Conservation (phyloP, 2,329 filamentous ascomycete species). For the Talaromyces sp. region DNA sequence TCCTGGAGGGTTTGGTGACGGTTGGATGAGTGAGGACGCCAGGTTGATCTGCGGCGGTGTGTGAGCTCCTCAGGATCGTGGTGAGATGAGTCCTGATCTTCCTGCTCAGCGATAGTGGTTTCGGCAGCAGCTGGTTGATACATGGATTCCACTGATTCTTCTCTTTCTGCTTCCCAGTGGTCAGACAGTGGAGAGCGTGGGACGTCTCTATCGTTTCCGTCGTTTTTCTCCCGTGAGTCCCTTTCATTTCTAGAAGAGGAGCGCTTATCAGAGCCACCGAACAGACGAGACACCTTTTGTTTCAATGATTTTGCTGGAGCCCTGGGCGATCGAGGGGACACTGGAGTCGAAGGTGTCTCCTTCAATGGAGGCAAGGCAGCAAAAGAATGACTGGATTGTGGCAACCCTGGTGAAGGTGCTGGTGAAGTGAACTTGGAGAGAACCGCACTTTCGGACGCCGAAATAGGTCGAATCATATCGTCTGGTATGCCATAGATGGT, state of each 20-base stretch:
- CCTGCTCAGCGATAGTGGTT: background rate
- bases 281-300: constrained; percentile 13
- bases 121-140: background rate
- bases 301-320: constrained; percentile 1
- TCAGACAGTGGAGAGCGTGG: background rate
- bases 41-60: constrained; percentile 1
- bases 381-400: constrained; percentile 1
- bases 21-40: constrained; percentile 10
- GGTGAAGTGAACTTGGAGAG: constrained; percentile 1
- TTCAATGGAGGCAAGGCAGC: constrained; percentile 8
- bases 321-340: background rate
- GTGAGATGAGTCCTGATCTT: background rate
- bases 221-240: background rate
- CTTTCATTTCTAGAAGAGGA: background rate
- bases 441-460: constrained; percentile 12
- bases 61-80: background rate
- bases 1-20: constrained; percentile 14
- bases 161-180: background rate
- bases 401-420: background rate
- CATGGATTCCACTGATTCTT: background rate
- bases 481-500: background rate
- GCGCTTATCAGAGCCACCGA: background rate
- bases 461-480: constrained; percentile 9
- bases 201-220: background rate
- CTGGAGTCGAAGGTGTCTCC: background rate